Base-by-base conservation (phyloP, 495 filamentous ascomycete species). In the Annulohypoxylon bovei region DNA sequence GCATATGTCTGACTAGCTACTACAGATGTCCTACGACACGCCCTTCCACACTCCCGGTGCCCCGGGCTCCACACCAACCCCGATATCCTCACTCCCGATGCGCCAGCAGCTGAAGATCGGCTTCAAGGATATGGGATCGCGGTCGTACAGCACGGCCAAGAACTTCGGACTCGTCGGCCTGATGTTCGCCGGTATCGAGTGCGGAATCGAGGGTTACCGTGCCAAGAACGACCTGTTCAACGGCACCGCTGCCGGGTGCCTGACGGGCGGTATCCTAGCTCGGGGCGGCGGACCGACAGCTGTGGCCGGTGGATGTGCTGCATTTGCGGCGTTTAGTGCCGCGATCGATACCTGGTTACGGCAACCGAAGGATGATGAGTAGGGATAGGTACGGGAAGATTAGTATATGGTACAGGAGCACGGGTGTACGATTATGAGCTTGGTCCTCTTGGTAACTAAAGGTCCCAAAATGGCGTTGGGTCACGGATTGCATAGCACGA, bases 181-280 rank as follows among this genome's bases (percentile, higher is more conserved):
- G 0, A 86, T 98, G 7, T 99, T 95, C 81, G 84, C 88, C 14
- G 96, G 95, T 22, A 97, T 94, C 11, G 95, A 99, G 82, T 99
- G 95, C 82, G 93, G 91, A 57, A 94, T 99, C 67, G 96, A 98
- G 77, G 94, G 93, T 0, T 85, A 91, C 64, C 86, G 95, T 8
- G 95, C 95, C 2, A 97, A 96, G 84, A 97, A 97, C 78, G 95
- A 98, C 80, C 77, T 98, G 40, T 89, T 84, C 60, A 99, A 99
- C 82, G 93, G 93, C 32, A 88, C 95, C 6, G 86, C 89, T 6
- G 92, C 94, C 2, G 95, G 95, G 0, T 98, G 96, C 79, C 80
- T 98, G 20, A 98, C 95, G 6, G 95, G 95, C 9, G 95, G 93
- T 14, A 91, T 92, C 33, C 78, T 98, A 56, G 95, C 92, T 28